Base-by-base conservation (phyloP, 768 basidiomycete species). In the Rhizopogon salebrosus region DNA sequence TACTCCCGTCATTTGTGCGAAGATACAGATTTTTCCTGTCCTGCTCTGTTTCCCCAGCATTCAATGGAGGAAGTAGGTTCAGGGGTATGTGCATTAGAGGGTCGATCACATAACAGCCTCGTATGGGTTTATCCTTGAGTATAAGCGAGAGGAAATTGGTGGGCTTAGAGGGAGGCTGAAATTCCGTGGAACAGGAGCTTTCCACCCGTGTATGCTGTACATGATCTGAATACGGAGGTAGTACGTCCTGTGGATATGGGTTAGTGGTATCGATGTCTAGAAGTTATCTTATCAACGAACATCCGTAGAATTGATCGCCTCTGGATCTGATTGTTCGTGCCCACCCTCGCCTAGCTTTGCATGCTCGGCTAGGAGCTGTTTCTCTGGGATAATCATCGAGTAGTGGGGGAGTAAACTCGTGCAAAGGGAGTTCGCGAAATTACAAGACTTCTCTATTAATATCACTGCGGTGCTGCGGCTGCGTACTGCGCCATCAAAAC, bases 91-190 rank as follows among this genome's bases (percentile, higher is more conserved):
- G 34, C 18, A 62, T 38, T 2, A 22, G 40, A 29, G 61, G 60
- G 36, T 62, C 54, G 51, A 62, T 54, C 11, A 53, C 41, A 26
- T 57, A 59, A 37, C 46, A 55, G 2, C 56, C 58, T 48, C 42
- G 54, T 29, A 59, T 59, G 1, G 52, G 14, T 22, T 22, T 26
- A 36, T 57, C 36, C 24, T 18, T 45, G 45, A 37, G 26, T n/a
- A 26, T 11, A 40, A 57, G 27, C 3, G 49, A 57, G 14, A 59
- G 48, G 18, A 52, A 50, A 37, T 59, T 59, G 14, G 53, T 54
- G 2, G 58, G 58, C 10, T 57, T 51, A 11, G 49, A n/a, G 39
- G 37, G 37, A 43, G 35, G 36, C 6, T 29, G 26, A 9, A 18
- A 2, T 23, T 35, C 41, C 3, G 52, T 27, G 4, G 41, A 20